Evolutionary conservation across 2,329 filamentous ascomycete genomes (phyloP), one percentile per base, ranked within the genome.

Genomic region (Cladosporium sp.): DNA sequence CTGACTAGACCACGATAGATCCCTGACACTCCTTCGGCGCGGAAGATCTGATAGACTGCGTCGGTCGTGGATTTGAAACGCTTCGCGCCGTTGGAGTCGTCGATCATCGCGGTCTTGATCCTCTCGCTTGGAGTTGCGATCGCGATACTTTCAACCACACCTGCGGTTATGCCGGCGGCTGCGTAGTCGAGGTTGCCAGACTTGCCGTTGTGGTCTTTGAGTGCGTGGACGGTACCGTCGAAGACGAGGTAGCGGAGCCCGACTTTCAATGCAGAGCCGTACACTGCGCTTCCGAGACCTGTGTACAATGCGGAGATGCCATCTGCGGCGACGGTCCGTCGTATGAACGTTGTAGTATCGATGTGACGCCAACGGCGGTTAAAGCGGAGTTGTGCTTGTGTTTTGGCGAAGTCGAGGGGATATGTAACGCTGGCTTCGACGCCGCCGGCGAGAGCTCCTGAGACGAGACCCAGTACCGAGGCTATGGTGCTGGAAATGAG

Each of bases 401-500:
- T 77, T 69, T 78, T 78, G 54, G 74, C 74, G 55, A 74, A 75
- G 64, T 77, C 75, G 54, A 76, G 74, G 2, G 76, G 75, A 63
- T 77, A 77, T 3, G 85, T 87, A n/a, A 80, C 75, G 3, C 80
- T 78, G 4, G 84, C 83, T 73, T 86, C 85, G 11, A 85, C 76
- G n/a, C 78, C 82, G 18, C 85, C 85, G 4, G 84, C 85, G 11
- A 84, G 69, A 18, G 81, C 83, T 36, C 85, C 85, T 1, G 85
- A 77, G 18, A 83, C 68, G 1, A 86, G 74, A 0, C 83, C 85
- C 14, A 84, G 76, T 77, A 70, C 55, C 62, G 68, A 67, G 3
- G 67, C 41, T 24, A 64, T 47, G 18, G 60, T 34, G 49, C 55
- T 57, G 24, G 49, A 55, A 7, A 64, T 10, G 18, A 64, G 24